Conservation (phyloP, 805 yeast species). For the Kodamaea nitidulidarum region DNA sequence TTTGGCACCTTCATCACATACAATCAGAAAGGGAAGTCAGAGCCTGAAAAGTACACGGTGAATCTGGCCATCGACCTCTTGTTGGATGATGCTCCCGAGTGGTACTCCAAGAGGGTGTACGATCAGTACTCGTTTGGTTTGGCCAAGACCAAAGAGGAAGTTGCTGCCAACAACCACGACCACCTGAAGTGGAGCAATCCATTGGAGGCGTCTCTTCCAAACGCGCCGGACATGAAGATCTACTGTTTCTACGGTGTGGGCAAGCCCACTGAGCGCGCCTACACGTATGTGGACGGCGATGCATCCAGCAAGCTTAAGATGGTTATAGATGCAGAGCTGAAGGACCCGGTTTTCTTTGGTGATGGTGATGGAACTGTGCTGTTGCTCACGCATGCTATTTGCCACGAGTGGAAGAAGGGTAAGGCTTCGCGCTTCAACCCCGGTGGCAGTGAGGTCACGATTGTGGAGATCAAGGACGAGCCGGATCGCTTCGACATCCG, state of each 20-base stretch:
- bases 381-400: slow-evolving; percentile 78
- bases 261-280: slow-evolving; percentile 92
- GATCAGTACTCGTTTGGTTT: slow-evolving; percentile 79
- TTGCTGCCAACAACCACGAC: slow-evolving; percentile 60
- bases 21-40: slow-evolving; percentile 11
- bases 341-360: slow-evolving; percentile 67
- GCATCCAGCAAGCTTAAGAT: slow-evolving; percentile 55
- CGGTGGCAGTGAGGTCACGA: slow-evolving; percentile 62
- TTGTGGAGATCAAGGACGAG: slow-evolving; percentile 89
- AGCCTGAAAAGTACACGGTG: slow-evolving; percentile 55
- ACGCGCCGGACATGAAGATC: slow-evolving; percentile 88
- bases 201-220: slow-evolving; percentile 82
- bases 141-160: slow-evolving; percentile 56
- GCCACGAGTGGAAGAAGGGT: slow-evolving; percentile 82
- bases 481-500: slow-evolving; percentile 92
- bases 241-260: slow-evolving; percentile 96
- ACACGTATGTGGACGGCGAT: slow-evolving; percentile 67
- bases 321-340: slow-evolving; percentile 63
- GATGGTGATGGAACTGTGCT: slow-evolving; percentile 98
- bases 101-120: slow-evolving; percentile 64
- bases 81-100: slow-evolving; percentile 61
- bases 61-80: slow-evolving; percentile 64
- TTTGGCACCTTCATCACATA: slow-evolving; percentile 14
- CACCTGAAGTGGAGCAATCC: slow-evolving; percentile 93
- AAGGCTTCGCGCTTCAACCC: slow-evolving; percentile 71